Conservation (phyloP, 495 filamentous ascomycete genomes). For the Penicillium malachiteum region DNA sequence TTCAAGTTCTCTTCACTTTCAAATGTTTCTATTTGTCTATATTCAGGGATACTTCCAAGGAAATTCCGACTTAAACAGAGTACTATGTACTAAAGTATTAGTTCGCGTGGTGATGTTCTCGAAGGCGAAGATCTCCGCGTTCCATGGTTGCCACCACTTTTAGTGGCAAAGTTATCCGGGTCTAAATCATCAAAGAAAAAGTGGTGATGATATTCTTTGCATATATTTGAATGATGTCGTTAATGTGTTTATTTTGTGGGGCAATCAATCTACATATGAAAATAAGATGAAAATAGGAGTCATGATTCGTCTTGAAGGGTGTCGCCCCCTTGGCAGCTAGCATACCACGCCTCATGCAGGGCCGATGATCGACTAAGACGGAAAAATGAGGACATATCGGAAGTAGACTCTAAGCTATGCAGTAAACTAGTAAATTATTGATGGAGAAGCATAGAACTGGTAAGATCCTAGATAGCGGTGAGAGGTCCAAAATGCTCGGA, state of each 20-base stretch:
- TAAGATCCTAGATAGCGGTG: slow-evolving; percentile 8
- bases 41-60: background rate
- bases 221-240: slow-evolving; percentile 9
- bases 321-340: slow-evolving; percentile 4
- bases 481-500: background rate
- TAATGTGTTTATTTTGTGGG: slow-evolving; percentile 19
- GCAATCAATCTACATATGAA: background rate
- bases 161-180: slow-evolving; percentile 15
- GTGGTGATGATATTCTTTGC: slow-evolving; percentile 8
- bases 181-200: background rate
- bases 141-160: slow-evolving; percentile 2
- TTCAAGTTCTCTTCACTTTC: background rate
- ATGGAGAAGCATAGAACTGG: background rate
- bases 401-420: too few relatives aligned
- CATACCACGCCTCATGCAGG: slow-evolving; percentile 15
- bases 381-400: background rate
- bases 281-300: too few relatives aligned
- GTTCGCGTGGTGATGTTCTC: background rate
- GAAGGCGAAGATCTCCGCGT: slow-evolving; percentile 5
- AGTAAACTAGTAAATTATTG: slow-evolving; percentile 1
- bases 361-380: background rate
- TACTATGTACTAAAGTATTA: background rate
- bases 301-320: background rate
- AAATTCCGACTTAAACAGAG: too few relatives aligned
- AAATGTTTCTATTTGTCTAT: background rate